Evolutionary conservation across 1,284 basidiomycete genomes (phyloP), one percentile per base, ranked within the genome.

Genomic region (Mycena sp.): DNA sequence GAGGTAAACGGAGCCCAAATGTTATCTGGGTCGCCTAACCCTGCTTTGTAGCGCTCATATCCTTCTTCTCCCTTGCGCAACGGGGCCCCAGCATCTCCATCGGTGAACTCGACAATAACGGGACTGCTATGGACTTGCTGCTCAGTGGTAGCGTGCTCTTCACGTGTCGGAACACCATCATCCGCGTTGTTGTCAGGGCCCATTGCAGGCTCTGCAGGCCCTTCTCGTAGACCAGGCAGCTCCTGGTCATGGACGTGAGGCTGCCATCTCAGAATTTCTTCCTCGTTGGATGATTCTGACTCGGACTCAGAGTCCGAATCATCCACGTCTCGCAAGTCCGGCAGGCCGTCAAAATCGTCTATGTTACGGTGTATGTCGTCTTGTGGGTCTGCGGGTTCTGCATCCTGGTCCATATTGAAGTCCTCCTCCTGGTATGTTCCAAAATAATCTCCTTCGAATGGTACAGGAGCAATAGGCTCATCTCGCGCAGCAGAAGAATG

Each of bases 21-120:
- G n/a, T n/a, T n/a, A n/a, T 25, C 19, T 25, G 52, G 41, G 44
- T 54, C 52, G 16, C 40, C 52, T 23, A 44, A 44, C 14, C 30
- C 16, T 10, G 52, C 52, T 19, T 54, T 54, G 12, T 54, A 54
- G 19, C 40, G 26, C 14, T 54, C 52, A n/a, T 54, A 54, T 29
- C 52, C 52, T 1, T 38, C 26, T 9, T 54, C 52, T n/a, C 52
- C 52, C 19, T 17, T 38, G n/a, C 40, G 40, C 29, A 54, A 29
- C 17, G 52, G 52, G 7, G 52, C 52, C n/a, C 52, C n/a, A n/a
- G n/a, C n/a, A n/a, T n/a, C n/a, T n/a, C n/a, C n/a, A n/a, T n/a
- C n/a, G n/a, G n/a, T n/a, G 21, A 45, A 54, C 32, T 51, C 26
- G 11, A 38, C 63, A 25, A 61, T 56, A 49, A 57, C 35, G 2